Evolutionary conservation across 768 basidiomycete genomes (phyloP).

Genomic region (Phlegmacium glaucopus): DNA sequence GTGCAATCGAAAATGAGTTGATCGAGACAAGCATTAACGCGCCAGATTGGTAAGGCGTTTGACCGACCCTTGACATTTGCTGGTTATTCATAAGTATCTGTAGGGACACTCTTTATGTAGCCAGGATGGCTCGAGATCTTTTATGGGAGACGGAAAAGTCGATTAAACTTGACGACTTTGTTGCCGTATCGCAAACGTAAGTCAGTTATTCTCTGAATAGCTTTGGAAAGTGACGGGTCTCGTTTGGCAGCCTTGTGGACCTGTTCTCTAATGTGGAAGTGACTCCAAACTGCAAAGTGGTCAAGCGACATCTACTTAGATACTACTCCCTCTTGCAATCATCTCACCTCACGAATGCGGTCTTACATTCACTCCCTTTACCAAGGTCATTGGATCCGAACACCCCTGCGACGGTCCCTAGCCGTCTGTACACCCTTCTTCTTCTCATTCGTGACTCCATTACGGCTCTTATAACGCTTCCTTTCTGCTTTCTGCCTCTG

Average conservation of each 20-base stretch:
- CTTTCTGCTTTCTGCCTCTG: constrained; percentile 87
- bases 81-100: constrained; percentile 2
- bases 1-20: constrained; percentile 66
- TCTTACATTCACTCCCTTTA: constrained; percentile 80
- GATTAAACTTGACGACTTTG: constrained; percentile 79
- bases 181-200: constrained; percentile 87
- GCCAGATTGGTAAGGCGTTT: constrained; percentile 76
- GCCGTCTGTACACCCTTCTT: constrained; percentile 76
- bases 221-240: constrained; percentile 9
- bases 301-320: constrained; percentile 71
- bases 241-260: constrained; percentile 70
- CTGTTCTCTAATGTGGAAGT: constrained; percentile 72
- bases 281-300: constrained; percentile 53
- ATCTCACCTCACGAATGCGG: constrained; percentile 80
- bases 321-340: constrained; percentile 87
- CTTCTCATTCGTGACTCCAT: constrained; percentile 79
- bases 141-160: constrained; percentile 84
- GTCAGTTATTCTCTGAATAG: constrained; percentile 7
- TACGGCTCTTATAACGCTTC: constrained; percentile 66
- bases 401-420: constrained; percentile 70
- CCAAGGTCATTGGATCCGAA: constrained; percentile 81
- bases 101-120: constrained; percentile 89
- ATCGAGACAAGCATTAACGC: constrained; percentile 84
- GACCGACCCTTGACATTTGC: neutral
- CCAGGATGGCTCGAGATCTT: constrained; percentile 89